Percentiles rank a stretch among this genome's conserved stretches.
These are phyloP conservation scores for Obelidium mucronatum DNA, from an alignment of 192 early-diverging fungal species.

Conservation along the genomic window DNA sequence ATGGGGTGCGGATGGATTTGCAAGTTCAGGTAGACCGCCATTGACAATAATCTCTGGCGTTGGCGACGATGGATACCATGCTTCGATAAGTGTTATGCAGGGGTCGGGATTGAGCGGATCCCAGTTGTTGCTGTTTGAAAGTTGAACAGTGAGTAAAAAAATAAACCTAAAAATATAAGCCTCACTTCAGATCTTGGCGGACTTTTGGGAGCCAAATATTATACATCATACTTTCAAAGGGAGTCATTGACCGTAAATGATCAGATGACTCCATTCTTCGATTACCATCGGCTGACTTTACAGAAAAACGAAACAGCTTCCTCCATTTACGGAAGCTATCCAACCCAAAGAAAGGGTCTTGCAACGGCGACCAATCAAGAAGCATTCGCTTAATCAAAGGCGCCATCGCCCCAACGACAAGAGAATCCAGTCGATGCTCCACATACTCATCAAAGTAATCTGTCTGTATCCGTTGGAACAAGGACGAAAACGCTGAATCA, in stretches of 20 bases:
- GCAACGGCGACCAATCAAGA: constrained; percentile 70
- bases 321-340: constrained; percentile 65
- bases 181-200: constrained; percentile 79
- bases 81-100: constrained; percentile 71
- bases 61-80: constrained; percentile 60
- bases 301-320: constrained; percentile 56
- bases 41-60: constrained; percentile 14
- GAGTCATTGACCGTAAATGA: constrained; percentile 62
- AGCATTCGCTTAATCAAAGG: constrained; percentile 58
- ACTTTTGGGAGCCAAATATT: constrained; percentile 80
- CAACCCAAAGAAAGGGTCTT: constrained; percentile 61
- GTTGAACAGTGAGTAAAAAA: constrained; percentile 20
- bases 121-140: constrained; percentile 80
- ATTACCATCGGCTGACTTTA: constrained; percentile 35
- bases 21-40: constrained; percentile 21
- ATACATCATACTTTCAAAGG: constrained; percentile 81
- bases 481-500: constrained; percentile 41
- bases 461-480: constrained; percentile 64
- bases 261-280: background rate
- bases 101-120: constrained; percentile 69
- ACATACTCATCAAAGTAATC: constrained; percentile 67
- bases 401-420: constrained; percentile 66
- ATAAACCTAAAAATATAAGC: constrained; percentile 8
- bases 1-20: constrained; percentile 23
- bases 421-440: constrained; percentile 67